These are phyloP conservation scores for Linnemannia zychae DNA, from an alignment of 192 early-diverging fungal species.

Conservation along the genomic window DNA sequence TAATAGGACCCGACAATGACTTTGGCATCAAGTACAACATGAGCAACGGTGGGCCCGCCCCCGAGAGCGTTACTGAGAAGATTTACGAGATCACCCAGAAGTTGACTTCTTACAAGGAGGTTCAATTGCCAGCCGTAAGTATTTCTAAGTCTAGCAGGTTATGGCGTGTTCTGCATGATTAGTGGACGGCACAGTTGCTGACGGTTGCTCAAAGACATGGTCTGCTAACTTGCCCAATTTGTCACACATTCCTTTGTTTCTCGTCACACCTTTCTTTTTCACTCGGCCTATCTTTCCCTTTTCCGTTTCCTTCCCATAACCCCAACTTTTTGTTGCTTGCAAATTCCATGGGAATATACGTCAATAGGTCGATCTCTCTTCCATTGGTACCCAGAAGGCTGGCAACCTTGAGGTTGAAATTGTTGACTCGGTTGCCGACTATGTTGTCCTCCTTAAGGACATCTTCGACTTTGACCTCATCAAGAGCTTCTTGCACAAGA, in stretches of 20 bases:
- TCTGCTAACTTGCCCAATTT: background rate
- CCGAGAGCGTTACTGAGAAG: slow-evolving; percentile 93
- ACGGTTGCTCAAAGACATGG: background rate
- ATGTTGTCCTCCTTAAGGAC: slow-evolving; percentile 85
- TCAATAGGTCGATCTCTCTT: slow-evolving; percentile 78
- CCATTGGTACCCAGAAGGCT: slow-evolving; percentile 71
- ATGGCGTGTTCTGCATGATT: slow-evolving; percentile 38
- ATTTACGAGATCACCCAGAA: slow-evolving; percentile 89
- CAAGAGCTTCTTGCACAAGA: slow-evolving; percentile 77
- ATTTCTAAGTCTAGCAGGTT: background rate
- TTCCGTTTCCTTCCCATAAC: background rate
- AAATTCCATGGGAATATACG: background rate
- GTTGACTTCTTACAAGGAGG: slow-evolving; percentile 75
- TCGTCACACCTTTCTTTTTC: background rate
- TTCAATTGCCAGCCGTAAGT: slow-evolving; percentile 71
- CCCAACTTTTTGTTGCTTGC: background rate
- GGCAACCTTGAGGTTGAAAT: slow-evolving; percentile 84
- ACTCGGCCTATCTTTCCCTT: background rate
- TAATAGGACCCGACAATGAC: slow-evolving; percentile 87
- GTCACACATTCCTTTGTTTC: slow-evolving; percentile 15
- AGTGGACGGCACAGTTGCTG: background rate
- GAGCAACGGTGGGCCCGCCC: slow-evolving; percentile 96
- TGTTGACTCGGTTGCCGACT: slow-evolving; percentile 91
- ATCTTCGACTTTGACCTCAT: slow-evolving; percentile 96
- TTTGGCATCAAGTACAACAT: slow-evolving; percentile 99